Evolutionary conservation across 139 green algal species (phyloP), one percentile per base, ranked within the genome.

Genomic region (Gonium pectorale): DNA sequence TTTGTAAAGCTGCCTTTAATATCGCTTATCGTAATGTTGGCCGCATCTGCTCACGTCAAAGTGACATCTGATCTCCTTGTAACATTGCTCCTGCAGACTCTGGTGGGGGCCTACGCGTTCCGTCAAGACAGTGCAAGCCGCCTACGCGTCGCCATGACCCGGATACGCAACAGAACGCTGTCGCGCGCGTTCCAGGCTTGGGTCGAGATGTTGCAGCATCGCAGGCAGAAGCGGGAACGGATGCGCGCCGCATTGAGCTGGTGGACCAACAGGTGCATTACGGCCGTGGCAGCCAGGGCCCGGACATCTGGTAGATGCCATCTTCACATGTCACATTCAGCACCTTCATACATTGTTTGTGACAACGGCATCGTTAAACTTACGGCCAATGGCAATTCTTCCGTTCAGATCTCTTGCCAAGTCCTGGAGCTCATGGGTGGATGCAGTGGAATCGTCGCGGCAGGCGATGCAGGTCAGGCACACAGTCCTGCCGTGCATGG

Each of bases 111-210:
- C 24, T 22, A 29, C 59, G 40, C 37, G 3, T 35, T 9, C 33
- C 60, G 60, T 3, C 26, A 63, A 41, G 77, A 62, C n/a, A 33
- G 60, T 29, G 35, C 26, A 41, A 40, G 9, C 31, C 43, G n/a
- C 62, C 67, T 86, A 54, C 67, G 52, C 26, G 38, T 43, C 0
- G 80, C 68, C 29, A 27, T 79, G 17, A 3, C 15, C 24, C 80
- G 80, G 26, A 44, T 86, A 52, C 80, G 69, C 24, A 86, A 79
- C 67, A 5, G 4, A 11, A 7, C 15, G 37, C 80, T 86, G 15
- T 24, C 19, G 29, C 24, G 44, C 4, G 80, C 80, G 6, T 86
- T 86, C 68, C 72, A 80, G 54, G 80, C 80, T 54, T 59, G 51
- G 46, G 5, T 3, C 6, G 80, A 75, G 22, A 43, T n/a, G 40